These are phyloP conservation scores for Lophium mytilinum DNA, from an alignment of 495 filamentous ascomycete species.

Conservation along the genomic window DNA sequence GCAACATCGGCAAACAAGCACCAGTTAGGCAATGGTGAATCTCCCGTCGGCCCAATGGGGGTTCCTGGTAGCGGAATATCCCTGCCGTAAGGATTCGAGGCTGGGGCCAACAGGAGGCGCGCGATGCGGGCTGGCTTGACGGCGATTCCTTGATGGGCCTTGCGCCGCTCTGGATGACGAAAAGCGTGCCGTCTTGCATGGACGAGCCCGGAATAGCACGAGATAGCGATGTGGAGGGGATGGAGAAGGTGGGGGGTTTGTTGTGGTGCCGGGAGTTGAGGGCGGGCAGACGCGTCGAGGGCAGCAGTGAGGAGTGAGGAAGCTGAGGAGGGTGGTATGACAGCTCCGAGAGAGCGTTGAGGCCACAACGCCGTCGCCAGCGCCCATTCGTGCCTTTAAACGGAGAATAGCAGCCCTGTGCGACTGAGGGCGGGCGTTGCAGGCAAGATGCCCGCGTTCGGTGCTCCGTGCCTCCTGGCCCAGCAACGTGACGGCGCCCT, in stretches of 20 bases:
- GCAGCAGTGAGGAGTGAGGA: too few species aligned
- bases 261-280: background rate
- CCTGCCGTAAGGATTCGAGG: constrained; percentile 5
- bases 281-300: constrained; percentile 1
- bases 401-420: constrained; percentile 1
- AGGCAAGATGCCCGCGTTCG: constrained; percentile 19
- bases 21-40: constrained; percentile 19
- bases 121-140: constrained; percentile 3
- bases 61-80: background rate
- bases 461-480: constrained; percentile 6
- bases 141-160: constrained; percentile 10
- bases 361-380: background rate
- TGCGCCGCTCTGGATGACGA: too few species aligned
- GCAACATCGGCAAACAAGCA: constrained; percentile 21
- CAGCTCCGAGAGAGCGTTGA: background rate
- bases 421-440: background rate
- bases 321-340: background rate
- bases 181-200: background rate
- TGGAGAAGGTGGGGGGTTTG: background rate
- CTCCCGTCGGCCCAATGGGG: constrained; percentile 21
- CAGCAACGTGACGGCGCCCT: constrained; percentile 2
- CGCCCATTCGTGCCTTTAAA: background rate
- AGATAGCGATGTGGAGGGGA: background rate
- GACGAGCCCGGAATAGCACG: background rate
- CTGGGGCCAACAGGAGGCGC: constrained; percentile 5